phyloP scores from a whole-genome alignment of 768 basidiomycete species.

The Phlegmacium glaucopus region DNA sequence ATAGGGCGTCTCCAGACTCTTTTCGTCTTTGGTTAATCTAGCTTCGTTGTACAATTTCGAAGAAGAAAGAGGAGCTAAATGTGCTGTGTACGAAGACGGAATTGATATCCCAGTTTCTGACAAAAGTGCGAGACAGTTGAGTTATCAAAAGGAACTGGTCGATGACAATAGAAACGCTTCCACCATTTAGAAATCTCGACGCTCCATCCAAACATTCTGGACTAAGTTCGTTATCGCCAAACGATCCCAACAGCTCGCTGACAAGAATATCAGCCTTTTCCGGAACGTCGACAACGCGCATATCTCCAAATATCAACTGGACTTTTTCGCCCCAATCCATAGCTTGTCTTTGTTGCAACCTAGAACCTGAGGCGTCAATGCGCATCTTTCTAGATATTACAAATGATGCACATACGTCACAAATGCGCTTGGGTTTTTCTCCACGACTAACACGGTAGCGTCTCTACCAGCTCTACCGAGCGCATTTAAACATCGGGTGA shows the following conservation, averaged over 20 bases:
- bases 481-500: slow-evolving; percentile 79
- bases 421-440: slow-evolving; percentile 96
- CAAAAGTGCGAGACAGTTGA: neutral
- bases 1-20: slow-evolving; percentile 90
- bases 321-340: slow-evolving; percentile 84
- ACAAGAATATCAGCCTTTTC: slow-evolving; percentile 91
- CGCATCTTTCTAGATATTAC: slow-evolving; percentile 6
- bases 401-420: slow-evolving; percentile 68
- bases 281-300: slow-evolving; percentile 80
- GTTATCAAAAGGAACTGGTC: neutral
- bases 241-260: slow-evolving; percentile 93
- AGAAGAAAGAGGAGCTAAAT: slow-evolving; percentile 91
- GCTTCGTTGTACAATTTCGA: slow-evolving; percentile 91
- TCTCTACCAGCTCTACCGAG: slow-evolving; percentile 60
- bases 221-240: slow-evolving; percentile 97
- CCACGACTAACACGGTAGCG: slow-evolving; percentile 80
- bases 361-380: slow-evolving; percentile 24
- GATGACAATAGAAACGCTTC: slow-evolving; percentile 21
- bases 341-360: slow-evolving; percentile 79
- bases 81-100: slow-evolving; percentile 92
- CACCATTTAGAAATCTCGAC: slow-evolving; percentile 88
- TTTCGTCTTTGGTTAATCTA: slow-evolving; percentile 56
- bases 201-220: slow-evolving; percentile 98
- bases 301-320: slow-evolving; percentile 88
- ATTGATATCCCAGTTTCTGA: slow-evolving; percentile 93